Base-by-base conservation (phyloP, 352 stramenopile species). In the Blastocystis sp. region DNA sequence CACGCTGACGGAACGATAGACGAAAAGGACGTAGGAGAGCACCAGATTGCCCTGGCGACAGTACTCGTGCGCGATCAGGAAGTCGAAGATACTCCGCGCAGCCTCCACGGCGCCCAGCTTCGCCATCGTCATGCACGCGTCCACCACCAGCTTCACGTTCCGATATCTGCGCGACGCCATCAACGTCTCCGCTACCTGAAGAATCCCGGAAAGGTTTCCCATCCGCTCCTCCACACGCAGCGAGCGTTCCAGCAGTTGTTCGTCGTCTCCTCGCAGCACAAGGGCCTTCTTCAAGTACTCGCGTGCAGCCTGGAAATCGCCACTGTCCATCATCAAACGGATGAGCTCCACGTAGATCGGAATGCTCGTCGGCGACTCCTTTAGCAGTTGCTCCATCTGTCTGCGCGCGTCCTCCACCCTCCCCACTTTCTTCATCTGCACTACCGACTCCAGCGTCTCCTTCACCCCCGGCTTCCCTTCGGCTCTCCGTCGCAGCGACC, bases 71-170 rank as follows among this genome's bases (percentile, higher is more conserved):
- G 24, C 67, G n/a, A 81, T 40, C 9, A 81, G 46, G 8, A 21
- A 48, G 11, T 59, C 21, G 53, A 81, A 81, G n/a, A 81, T n/a
- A 32, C 14, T n/a, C 2, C 34, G 56, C 1, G 69, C 69, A 32
- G 61, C 18, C 34, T 61, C 44, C 16, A 48, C 46, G 40, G 21
- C 53, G n/a, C 69, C 69, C 51, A 81, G 34, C 40, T 81, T 81
- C 0, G 69, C 69, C 46, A 64, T 27, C 11, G 48, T 29, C 14
- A 81, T 46, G 34, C 40, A 27, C 29, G 69, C 69, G n/a, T 81
- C 69, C 29, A 81, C 48, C 11, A 81, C 56, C 4, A 24, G 61
- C 36, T 81, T 81, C 1, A 81, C 48, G 29, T 51, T 63, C 14
- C 48, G 69, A n/a, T 54, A 49, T 21, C 21, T 81, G 48, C 36